These are phyloP conservation scores for Tremellales sp. DNA, from an alignment of 1,284 basidiomycete genomes.

Conservation along the genomic window DNA sequence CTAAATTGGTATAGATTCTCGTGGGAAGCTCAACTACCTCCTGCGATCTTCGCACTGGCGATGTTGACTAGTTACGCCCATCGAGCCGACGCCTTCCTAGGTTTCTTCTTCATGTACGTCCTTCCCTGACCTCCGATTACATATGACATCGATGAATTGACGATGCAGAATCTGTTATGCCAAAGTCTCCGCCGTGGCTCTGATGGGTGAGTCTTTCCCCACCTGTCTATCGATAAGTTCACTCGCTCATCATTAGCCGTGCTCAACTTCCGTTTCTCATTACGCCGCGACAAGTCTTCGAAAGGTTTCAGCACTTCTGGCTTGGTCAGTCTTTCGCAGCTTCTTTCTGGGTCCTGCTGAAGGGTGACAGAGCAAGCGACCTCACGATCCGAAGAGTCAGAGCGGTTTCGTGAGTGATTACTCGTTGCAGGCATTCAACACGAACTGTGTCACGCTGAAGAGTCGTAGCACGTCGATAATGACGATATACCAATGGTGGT, in stretches of 20 bases:
- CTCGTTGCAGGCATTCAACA: too few species aligned
- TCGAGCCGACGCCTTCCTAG: background rate
- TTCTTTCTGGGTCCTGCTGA: too few species aligned
- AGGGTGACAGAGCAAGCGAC: too few species aligned
- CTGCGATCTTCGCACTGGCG: background rate
- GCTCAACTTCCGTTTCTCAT: background rate
- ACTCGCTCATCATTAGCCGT: background rate
- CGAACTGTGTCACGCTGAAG: too few species aligned
- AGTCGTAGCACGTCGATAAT: too few species aligned
- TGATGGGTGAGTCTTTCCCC: background rate
- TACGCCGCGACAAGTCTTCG: background rate
- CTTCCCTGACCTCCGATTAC: background rate
- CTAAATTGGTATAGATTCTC: background rate
- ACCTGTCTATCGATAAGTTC: too few species aligned
- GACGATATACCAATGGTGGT: too few species aligned
- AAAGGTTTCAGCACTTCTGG: too few species aligned
- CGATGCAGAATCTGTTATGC: background rate
- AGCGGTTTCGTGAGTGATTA: too few species aligned
- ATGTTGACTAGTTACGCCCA: background rate
- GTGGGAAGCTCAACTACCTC: background rate
- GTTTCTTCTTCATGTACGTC: background rate
- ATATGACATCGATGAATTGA: background rate
- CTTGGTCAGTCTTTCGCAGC: too few species aligned
- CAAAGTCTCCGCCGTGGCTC: background rate
- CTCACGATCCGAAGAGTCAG: too few species aligned